phyloP scores from a whole-genome alignment of 1,284 basidiomycete genomes.

The Sporisorium sorghi region DNA sequence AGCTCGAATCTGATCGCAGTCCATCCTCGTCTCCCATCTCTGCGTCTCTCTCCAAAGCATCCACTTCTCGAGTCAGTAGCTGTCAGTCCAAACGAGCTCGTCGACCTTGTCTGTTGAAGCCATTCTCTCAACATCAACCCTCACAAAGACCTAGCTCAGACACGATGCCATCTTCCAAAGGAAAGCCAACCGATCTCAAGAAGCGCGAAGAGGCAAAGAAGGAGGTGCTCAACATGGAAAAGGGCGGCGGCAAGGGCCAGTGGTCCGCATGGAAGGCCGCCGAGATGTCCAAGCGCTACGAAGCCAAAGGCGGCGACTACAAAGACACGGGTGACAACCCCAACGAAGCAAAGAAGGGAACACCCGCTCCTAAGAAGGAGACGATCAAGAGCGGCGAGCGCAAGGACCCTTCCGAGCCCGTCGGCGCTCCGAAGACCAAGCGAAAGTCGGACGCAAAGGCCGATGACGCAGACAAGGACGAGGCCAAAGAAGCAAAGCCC shows the following conservation, averaged over 20 bases:
- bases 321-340: constrained; percentile 70
- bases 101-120: no score
- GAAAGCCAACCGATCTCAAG: constrained; percentile 71
- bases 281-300: constrained; percentile 71
- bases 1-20: background rate
- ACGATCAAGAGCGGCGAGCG: constrained; percentile 46
- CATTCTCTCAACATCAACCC: no score
- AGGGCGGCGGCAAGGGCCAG: constrained; percentile 70
- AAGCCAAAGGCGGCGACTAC: constrained; percentile 70
- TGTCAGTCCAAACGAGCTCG: no score
- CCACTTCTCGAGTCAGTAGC: no score
- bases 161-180: constrained; percentile 71
- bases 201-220: constrained; percentile 70
- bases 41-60: background rate
- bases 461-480: constrained; percentile 5
- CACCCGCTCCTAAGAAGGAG: constrained; percentile 69
- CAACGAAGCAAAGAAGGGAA: constrained; percentile 70
- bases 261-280: constrained; percentile 70
- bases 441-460: constrained; percentile 11
- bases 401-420: constrained; percentile 37
- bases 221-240: constrained; percentile 67
- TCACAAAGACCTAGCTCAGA: no score
- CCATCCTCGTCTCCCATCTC: background rate
- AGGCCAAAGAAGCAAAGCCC: constrained; percentile 10
- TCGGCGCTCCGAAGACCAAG: constrained; percentile 36